A percentile compares a stretch with the other conserved stretches of the same genome.
Conservation (phyloP, 208 protist genomes). For the Wallacemonas sp. region DNA sequence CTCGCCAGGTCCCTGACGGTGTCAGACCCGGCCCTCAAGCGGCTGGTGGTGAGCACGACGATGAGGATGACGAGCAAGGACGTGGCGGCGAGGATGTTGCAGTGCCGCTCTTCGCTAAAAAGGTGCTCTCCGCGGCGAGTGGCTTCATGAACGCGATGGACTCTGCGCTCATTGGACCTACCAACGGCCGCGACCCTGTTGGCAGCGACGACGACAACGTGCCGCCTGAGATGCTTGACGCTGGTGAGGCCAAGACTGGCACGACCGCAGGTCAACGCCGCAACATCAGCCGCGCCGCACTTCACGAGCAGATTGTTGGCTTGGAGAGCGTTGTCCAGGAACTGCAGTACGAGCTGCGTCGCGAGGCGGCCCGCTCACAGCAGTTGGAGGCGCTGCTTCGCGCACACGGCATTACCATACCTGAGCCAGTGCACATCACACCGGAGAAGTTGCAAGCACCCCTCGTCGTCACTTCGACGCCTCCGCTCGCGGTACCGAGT, state of each 20-base stretch:
- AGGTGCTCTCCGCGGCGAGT: conserved; percentile 38
- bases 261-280: neutral
- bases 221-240: neutral
- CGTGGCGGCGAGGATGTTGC: conserved; percentile 12
- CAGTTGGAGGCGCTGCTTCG: conserved; percentile 32
- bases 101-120: conserved; percentile 37
- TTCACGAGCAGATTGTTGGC: conserved; percentile 26
- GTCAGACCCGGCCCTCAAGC: neutral
- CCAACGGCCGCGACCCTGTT: conserved; percentile 15
- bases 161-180: conserved; percentile 36
- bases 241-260: neutral
- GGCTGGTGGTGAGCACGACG: neutral
- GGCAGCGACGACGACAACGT: conserved; percentile 32
- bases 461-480: neutral
- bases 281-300: neutral
- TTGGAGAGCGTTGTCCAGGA: conserved; percentile 62
- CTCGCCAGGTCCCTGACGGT: too few species aligned
- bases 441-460: conserved; percentile 1
- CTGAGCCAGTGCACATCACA: conserved; percentile 8
- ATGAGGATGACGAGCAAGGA: conserved; percentile 2
- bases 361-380: conserved; percentile 26
- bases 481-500: neutral
- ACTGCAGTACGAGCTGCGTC: conserved; percentile 57
- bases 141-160: conserved; percentile 45
- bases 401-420: conserved; percentile 27